Evolutionary conservation across 2,329 filamentous ascomycete genomes (phyloP), one percentile per base, ranked within the genome.

Genomic region (Aspergillus pseudoglaucus): DNA sequence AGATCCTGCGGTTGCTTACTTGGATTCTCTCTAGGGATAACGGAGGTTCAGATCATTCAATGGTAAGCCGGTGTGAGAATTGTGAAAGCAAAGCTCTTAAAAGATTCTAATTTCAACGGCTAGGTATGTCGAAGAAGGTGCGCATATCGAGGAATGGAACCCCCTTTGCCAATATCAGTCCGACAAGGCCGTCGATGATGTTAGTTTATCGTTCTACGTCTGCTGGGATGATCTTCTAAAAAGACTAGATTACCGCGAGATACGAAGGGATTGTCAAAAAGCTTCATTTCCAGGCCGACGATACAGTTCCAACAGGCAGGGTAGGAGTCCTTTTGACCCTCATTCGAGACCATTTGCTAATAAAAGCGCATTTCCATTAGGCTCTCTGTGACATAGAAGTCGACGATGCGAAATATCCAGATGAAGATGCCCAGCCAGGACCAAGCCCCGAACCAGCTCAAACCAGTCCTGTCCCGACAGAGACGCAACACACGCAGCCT

Each of bases 41-140:
- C 93, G 65, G 93, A 98, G 73, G 95, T 93, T 64, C 93, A 98
- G 71, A 88, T 98, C 62, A 97, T 97, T 62, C 93, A 98, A 75
- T 98, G 93, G 93, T 30, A 30, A 30, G 25, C 25, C 25, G 25
- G 10, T 12, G 25, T 30, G 25, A 30, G 9, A 30, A 30, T 2
- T 12, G 4, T 30, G 25, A 10, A 5, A 12, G 25, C 10, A 30
- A 27, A 30, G 4, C 25, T 30, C 25, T 4, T 12, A 10, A 27
- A 27, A 10, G 9, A 30, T 30, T 30, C 25, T 30, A 30, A 30
- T 10, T 3, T 30, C 10, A 10, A 5, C 2, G 9, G 4, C 10
- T 30, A 30, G 25, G 25, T 98, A 97, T 67, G 91, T 98, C 56
- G 87, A 96, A 71, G 90, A 94, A 44, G 91, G 90, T 49, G 93